Evolutionary conservation across 371 early-diverging fungal genomes (phyloP).

Genomic region (Cokeromyces recurvatus): DNA sequence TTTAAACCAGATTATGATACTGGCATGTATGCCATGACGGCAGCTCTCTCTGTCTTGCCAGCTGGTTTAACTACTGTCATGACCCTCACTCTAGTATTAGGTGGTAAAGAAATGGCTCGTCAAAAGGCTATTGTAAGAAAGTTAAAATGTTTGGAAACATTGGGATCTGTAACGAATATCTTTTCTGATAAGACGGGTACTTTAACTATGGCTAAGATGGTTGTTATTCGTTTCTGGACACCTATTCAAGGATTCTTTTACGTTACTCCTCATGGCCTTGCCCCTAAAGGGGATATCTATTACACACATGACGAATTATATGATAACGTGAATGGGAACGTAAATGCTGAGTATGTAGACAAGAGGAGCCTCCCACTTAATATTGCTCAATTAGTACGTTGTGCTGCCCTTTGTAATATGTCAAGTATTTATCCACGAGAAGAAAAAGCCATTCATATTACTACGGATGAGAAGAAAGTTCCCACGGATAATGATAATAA

Average conservation of each 20-base stretch:
- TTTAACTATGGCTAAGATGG: slow-evolving; percentile 67
- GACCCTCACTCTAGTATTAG: slow-evolving; percentile 36
- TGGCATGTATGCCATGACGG: slow-evolving; percentile 42
- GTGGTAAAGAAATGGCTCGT: slow-evolving; percentile 34
- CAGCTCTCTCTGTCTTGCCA: slow-evolving; percentile 34
- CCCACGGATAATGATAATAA: neutral
- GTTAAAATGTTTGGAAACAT: slow-evolving; percentile 86
- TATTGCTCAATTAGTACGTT: slow-evolving; percentile 28
- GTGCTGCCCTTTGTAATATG: slow-evolving; percentile 60
- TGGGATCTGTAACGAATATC: slow-evolving; percentile 91
- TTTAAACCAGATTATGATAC: slow-evolving; percentile 31
- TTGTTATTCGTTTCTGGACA: slow-evolving; percentile 67
- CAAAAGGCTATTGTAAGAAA: slow-evolving; percentile 65
- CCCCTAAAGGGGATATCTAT: slow-evolving; percentile 60
- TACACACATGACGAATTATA: slow-evolving; percentile 7
- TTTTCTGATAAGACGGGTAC: slow-evolving; percentile 80
- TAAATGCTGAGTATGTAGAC: slow-evolving; percentile 12
- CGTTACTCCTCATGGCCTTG: slow-evolving; percentile 58
- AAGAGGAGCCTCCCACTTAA: slow-evolving; percentile 12
- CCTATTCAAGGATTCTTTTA: slow-evolving; percentile 57
- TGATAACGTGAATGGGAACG: slow-evolving; percentile 9
- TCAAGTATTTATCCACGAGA: slow-evolving; percentile 41
- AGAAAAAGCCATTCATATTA: neutral
- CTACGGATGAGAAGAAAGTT: slow-evolving; percentile 7
- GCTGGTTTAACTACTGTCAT: slow-evolving; percentile 40